Conservation (phyloP, 1,139 yeast genomes). For the Candida neerlandica region DNA sequence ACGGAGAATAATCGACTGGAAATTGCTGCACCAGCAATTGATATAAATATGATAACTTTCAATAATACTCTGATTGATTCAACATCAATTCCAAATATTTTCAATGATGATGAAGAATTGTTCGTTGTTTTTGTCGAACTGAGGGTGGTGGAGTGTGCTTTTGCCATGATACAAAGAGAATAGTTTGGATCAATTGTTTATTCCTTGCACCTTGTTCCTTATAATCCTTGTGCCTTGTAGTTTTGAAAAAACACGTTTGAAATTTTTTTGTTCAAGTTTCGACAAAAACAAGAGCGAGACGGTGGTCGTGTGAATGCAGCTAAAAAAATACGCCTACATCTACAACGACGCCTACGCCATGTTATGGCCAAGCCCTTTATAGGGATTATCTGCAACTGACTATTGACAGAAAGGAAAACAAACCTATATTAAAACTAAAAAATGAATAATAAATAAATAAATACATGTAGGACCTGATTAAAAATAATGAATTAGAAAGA, state of each 20-base stretch:
- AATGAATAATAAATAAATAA: too few relatives aligned
- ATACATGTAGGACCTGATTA: too few relatives aligned
- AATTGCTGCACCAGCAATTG: constrained; percentile 87
- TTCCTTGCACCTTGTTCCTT: neutral
- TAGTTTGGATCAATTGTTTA: neutral
- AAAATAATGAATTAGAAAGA: neutral
- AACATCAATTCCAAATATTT: constrained; percentile 38
- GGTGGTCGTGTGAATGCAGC: neutral
- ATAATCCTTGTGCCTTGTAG: neutral
- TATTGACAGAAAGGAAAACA: too few relatives aligned
- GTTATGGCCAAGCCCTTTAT: neutral
- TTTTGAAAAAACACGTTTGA: constrained; percentile 3
- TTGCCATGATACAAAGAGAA: neutral
- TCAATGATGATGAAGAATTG: constrained; percentile 21
- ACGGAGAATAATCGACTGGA: constrained; percentile 83
- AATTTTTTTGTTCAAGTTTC: neutral
- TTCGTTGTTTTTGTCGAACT: too few relatives aligned
- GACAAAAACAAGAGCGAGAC: neutral
- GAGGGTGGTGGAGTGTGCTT: neutral
- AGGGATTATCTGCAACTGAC: too few relatives aligned
- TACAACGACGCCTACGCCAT: neutral
- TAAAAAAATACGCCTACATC: neutral
- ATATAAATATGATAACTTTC: constrained; percentile 63
- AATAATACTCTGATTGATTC: constrained; percentile 53
- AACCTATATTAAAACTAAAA: too few relatives aligned